Evolutionary conservation across 805 yeast species (phyloP).

Genomic region (Kodamaea laetipori): DNA sequence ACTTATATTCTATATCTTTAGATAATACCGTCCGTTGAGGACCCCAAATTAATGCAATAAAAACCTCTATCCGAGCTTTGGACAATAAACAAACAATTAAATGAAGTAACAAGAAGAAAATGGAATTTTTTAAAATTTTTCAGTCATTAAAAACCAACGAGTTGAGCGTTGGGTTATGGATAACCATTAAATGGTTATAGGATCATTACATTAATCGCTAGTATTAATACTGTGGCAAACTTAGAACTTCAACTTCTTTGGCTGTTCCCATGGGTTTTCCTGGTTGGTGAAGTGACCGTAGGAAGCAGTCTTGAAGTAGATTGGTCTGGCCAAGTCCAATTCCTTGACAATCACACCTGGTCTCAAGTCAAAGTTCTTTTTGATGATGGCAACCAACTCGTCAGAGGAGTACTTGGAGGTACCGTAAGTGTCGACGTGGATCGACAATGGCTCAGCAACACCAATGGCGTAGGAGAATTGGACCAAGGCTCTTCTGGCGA

Average conservation of each 20-base stretch:
- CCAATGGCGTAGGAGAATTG: slow-evolving; percentile 99
- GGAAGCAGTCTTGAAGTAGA: slow-evolving; percentile 97
- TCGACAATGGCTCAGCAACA: slow-evolving; percentile 98
- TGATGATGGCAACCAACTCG: slow-evolving; percentile 88
- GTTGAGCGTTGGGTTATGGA: slow-evolving; percentile 45
- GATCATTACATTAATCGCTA: slow-evolving; percentile 49
- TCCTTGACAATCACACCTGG: slow-evolving; percentile 99
- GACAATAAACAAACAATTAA: slow-evolving; percentile 22
- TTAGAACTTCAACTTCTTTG: slow-evolving; percentile 73
- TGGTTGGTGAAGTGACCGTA: slow-evolving; percentile 99
- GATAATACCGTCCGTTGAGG: slow-evolving; percentile 49
- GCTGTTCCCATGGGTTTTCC: slow-evolving; percentile 98
- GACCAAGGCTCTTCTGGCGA: slow-evolving; percentile 95
- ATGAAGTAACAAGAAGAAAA: slow-evolving; percentile 19
- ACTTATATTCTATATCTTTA: slow-evolving; percentile 11
- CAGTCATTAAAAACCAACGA: slow-evolving; percentile 33
- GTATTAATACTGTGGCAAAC: slow-evolving; percentile 18
- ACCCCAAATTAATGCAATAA: slow-evolving; percentile 50
- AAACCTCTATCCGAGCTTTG: slow-evolving; percentile 31
- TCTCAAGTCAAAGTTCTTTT: slow-evolving; percentile 96
- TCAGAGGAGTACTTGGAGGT: slow-evolving; percentile 88
- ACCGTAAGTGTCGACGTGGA: slow-evolving; percentile 97
- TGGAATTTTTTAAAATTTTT: slow-evolving; percentile 8
- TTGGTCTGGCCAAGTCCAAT: slow-evolving; percentile 97
- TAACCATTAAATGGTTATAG: slow-evolving; percentile 6